Evolutionary conservation across 495 filamentous ascomycete species (phyloP).

Genomic region (Penicillium longicatenatum): DNA sequence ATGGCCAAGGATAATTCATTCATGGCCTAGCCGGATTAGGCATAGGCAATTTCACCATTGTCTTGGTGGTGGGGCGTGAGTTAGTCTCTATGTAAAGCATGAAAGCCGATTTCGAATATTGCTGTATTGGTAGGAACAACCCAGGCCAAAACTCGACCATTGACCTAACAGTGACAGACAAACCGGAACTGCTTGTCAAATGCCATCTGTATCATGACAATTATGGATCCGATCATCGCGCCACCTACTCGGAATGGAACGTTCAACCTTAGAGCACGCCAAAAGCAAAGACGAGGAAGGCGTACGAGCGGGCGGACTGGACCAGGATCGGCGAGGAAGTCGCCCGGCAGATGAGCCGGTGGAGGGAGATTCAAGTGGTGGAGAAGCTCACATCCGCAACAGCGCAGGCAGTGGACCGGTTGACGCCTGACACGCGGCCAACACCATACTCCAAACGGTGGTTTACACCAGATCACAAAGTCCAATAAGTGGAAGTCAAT

Average conservation of each 20-base stretch:
- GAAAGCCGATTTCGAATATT: too few relatives aligned
- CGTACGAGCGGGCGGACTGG: constrained; percentile 30
- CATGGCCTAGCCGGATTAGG: too few relatives aligned
- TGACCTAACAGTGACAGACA: constrained; percentile 21
- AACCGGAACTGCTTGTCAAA: constrained; percentile 15
- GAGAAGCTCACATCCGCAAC: constrained; percentile 13
- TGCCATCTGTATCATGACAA: constrained; percentile 26
- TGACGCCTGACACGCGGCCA: constrained; percentile 11
- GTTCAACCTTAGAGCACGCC: constrained; percentile 10
- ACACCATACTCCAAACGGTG: constrained; percentile 26
- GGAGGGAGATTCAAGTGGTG: constrained; percentile 13
- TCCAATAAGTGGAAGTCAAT: too few relatives aligned
- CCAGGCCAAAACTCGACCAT: constrained; percentile 22
- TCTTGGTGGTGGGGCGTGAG: too few relatives aligned
- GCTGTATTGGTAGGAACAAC: too few relatives aligned
- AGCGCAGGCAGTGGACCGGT: constrained; percentile 11
- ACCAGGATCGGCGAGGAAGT: constrained; percentile 21
- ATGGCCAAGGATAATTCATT: too few relatives aligned
- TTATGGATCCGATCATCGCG: constrained; percentile 23
- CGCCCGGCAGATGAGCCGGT: constrained; percentile 8
- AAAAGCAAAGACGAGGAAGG: constrained; percentile 18
- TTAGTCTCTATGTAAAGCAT: too few relatives aligned
- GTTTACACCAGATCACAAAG: constrained; percentile 28
- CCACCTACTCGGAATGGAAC: constrained; percentile 27
- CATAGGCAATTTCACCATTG: too few relatives aligned